These are phyloP conservation scores for Erodium maritimum DNA, from an alignment of 345 rosid species.

Conservation along the genomic window DNA sequence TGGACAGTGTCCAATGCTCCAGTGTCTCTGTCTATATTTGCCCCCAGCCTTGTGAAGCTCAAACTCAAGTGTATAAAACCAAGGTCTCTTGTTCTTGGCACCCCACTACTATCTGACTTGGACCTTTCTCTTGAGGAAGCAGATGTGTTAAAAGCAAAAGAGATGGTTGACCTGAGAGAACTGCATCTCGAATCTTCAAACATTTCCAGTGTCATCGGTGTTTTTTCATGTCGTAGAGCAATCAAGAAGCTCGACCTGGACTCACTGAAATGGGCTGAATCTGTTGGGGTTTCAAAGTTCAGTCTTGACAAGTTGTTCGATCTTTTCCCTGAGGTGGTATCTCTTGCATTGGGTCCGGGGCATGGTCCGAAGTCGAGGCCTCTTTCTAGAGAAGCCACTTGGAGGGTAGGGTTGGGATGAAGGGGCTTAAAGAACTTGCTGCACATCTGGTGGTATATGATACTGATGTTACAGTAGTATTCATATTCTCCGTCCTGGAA, in stretches of 20 bases:
- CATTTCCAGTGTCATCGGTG: slow-evolving; percentile 25
- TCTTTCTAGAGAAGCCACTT: slow-evolving; percentile 24
- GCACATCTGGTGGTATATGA: slow-evolving; percentile 29
- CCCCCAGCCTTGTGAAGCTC: too few species aligned
- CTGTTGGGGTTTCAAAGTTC: slow-evolving; percentile 15
- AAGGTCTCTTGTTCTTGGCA: too few species aligned
- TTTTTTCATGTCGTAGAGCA: slow-evolving; percentile 23
- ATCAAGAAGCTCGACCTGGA: slow-evolving; percentile 38
- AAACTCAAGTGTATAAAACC: too few species aligned
- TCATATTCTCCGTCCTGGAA: slow-evolving; percentile 32
- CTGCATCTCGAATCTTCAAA: slow-evolving; percentile 38
- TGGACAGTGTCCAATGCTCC: slow-evolving; percentile 70
- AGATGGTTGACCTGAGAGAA: too few species aligned
- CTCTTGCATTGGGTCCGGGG: slow-evolving; percentile 38
- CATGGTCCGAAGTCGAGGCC: slow-evolving; percentile 40
- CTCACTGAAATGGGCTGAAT: slow-evolving; percentile 17
- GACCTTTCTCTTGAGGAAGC: too few species aligned
- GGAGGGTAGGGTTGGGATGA: slow-evolving; percentile 11
- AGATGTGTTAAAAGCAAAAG: too few species aligned
- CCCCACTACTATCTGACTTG: too few species aligned
- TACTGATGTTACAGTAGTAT: slow-evolving; percentile 21
- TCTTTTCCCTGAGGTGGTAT: slow-evolving; percentile 30
- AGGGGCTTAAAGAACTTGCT: slow-evolving; percentile 26
- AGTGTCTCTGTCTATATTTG: too few species aligned
- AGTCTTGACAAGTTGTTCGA: slow-evolving; percentile 35